phyloP scores from a whole-genome alignment of 805 yeast species.

The Tetrapisispora fleetii region DNA sequence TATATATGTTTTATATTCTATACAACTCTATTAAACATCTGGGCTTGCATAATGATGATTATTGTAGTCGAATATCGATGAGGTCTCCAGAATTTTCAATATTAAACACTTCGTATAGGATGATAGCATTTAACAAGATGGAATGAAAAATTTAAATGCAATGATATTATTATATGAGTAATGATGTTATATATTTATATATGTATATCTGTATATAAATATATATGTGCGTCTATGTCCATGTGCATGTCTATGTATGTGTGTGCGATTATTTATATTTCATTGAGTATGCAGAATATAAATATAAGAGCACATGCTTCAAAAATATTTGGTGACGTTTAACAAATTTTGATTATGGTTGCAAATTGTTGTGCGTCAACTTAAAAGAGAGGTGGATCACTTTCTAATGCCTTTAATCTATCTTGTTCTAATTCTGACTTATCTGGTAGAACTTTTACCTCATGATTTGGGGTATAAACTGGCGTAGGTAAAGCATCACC shows the following conservation, averaged over 20 bases:
- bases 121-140: not conserved
- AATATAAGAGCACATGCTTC: not conserved
- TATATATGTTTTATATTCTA: no score
- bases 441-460: constrained; percentile 16
- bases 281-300: not conserved
- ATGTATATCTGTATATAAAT: not conserved
- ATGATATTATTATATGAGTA: no score
- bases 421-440: constrained; percentile 34
- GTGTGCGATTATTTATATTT: not conserved
- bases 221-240: not conserved
- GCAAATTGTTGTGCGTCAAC: not conserved
- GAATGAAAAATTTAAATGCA: no score
- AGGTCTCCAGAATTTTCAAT: not conserved
- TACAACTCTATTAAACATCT: not conserved
- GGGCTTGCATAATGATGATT: not conserved
- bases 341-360: not conserved
- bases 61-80: not conserved
- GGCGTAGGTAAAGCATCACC: constrained; percentile 10
- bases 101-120: not conserved
- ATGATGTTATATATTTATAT: not conserved
- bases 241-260: not conserved
- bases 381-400: constrained; percentile 31
- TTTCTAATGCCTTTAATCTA: constrained; percentile 32
- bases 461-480: constrained; percentile 15
- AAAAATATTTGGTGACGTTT: not conserved